These are phyloP conservation scores for Viridothelium virens DNA, from an alignment of 495 filamentous ascomycete genomes.

Conservation along the genomic window DNA sequence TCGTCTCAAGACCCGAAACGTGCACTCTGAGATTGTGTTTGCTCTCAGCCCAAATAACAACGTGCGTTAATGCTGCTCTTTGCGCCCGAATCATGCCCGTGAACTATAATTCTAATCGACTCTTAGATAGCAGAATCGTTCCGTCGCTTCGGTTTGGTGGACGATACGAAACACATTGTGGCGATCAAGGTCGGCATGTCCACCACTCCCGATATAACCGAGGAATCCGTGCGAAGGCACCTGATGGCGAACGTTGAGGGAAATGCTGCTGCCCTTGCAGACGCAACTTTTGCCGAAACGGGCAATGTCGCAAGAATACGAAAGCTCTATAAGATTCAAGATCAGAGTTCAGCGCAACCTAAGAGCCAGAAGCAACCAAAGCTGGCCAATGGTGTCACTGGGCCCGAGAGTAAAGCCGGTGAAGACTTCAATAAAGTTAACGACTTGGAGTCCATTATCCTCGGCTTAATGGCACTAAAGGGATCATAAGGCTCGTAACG, in stretches of 20 bases:
- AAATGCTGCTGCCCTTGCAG: conserved; percentile 51
- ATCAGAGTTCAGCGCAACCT: conserved; percentile 14
- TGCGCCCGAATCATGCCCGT: neutral
- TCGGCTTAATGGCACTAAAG: conserved; percentile 36
- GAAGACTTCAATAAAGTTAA: conserved; percentile 21
- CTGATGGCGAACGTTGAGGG: conserved; percentile 57
- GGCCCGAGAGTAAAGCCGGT: conserved; percentile 10
- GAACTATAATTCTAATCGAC: conserved; percentile 24
- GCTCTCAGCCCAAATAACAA: conserved; percentile 79
- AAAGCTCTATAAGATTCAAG: conserved; percentile 76
- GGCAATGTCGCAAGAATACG: conserved; percentile 62
- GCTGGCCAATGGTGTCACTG: neutral
- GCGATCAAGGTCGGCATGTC: conserved; percentile 60
- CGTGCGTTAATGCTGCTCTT: conserved; percentile 38
- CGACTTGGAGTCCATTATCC: conserved; percentile 33
- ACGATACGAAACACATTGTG: conserved; percentile 60
- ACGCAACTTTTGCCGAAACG: conserved; percentile 48
- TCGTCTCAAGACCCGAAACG: conserved; percentile 68
- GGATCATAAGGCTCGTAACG: conserved; percentile 29
- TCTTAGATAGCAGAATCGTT: conserved; percentile 82
- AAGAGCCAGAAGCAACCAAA: neutral
- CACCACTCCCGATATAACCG: conserved; percentile 35
- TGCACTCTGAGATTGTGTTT: conserved; percentile 89
- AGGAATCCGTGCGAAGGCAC: conserved; percentile 53
- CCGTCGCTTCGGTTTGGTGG: conserved; percentile 71